Percentiles rank a stretch among this genome's conserved stretches.
phyloP scores from a whole-genome alignment of 2,329 filamentous ascomycete genomes.

The Leptographium procerum region DNA sequence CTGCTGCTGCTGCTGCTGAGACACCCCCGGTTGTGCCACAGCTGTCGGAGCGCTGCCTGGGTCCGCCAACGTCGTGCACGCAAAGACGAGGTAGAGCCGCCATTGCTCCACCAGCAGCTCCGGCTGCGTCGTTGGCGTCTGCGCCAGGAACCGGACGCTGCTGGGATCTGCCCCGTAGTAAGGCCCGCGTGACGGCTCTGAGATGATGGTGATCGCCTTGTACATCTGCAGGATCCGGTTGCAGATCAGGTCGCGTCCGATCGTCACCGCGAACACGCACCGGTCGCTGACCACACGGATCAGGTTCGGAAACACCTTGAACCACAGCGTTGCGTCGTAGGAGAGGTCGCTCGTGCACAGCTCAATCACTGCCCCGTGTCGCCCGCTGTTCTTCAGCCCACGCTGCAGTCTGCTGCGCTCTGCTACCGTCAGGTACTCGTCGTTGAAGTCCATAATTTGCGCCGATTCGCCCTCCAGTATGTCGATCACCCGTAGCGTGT shows the following conservation, averaged over 20 bases:
- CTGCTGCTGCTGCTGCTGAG: background rate
- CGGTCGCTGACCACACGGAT: slow-evolving; percentile 83
- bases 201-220: slow-evolving; percentile 65
- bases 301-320: slow-evolving; percentile 94
- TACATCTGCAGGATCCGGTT: slow-evolving; percentile 91
- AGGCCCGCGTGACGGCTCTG: slow-evolving; percentile 57
- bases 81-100: slow-evolving; percentile 95
- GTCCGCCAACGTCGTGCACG: slow-evolving; percentile 87
- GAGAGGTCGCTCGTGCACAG: slow-evolving; percentile 91
- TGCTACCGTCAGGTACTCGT: slow-evolving; percentile 81
- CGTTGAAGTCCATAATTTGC: slow-evolving; percentile 82
- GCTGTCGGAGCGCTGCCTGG: slow-evolving; percentile 14
- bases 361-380: slow-evolving; percentile 78
- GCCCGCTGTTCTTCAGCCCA: slow-evolving; percentile 73
- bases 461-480: slow-evolving; percentile 85
- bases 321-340: slow-evolving; percentile 92
- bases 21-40: too few species aligned
- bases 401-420: slow-evolving; percentile 87
- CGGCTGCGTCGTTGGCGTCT: slow-evolving; percentile 60
- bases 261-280: slow-evolving; percentile 81
- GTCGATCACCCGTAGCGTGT: slow-evolving; percentile 62
- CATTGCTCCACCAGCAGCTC: slow-evolving; percentile 92
- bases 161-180: slow-evolving; percentile 51
- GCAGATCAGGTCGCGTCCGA: slow-evolving; percentile 86
- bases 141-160: slow-evolving; percentile 37